phyloP scores from a whole-genome alignment of 1,284 basidiomycete species.

The Erythrobasidium hasegawianum region DNA sequence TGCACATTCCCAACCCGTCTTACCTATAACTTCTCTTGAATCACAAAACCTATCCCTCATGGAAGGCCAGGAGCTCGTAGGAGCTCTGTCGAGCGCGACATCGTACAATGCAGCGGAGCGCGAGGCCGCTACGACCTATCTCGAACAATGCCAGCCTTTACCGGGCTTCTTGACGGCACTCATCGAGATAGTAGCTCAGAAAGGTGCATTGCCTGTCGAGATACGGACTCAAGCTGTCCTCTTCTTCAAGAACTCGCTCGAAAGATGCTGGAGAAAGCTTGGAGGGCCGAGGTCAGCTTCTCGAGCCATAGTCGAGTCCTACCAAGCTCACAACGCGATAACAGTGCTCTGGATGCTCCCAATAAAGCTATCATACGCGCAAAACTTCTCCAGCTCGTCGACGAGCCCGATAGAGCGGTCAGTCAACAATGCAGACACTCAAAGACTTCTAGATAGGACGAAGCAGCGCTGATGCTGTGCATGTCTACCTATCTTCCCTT shows the following conservation, averaged over 20 bases:
- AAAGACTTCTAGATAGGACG: background rate
- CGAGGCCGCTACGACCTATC: slow-evolving; percentile 26
- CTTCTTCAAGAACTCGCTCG: slow-evolving; percentile 45
- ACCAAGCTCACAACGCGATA: background rate
- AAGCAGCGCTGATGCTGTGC: background rate
- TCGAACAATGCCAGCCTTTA: slow-evolving; percentile 34
- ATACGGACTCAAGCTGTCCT: slow-evolving; percentile 41
- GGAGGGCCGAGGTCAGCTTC: slow-evolving; percentile 35
- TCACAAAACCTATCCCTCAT: too few relatives aligned
- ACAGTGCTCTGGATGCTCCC: slow-evolving; percentile 36
- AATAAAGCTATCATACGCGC: slow-evolving; percentile 40
- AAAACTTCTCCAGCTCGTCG: slow-evolving; percentile 38
- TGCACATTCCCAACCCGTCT: too few relatives aligned
- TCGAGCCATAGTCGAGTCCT: too few relatives aligned
- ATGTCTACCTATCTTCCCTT: too few relatives aligned
- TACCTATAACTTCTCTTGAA: too few relatives aligned
- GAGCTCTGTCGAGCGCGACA: slow-evolving; percentile 35
- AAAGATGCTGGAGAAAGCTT: slow-evolving; percentile 41
- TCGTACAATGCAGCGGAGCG: slow-evolving; percentile 35
- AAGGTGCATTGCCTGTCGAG: slow-evolving; percentile 3
- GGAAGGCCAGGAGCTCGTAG: slow-evolving; percentile 18
- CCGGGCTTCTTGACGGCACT: slow-evolving; percentile 40
- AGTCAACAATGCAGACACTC: slow-evolving; percentile 10
- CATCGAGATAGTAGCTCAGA: slow-evolving; percentile 36
- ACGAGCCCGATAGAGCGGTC: slow-evolving; percentile 40